phyloP scores from a whole-genome alignment of 169 alveolate species.

The Eimeria brunetti region DNA sequence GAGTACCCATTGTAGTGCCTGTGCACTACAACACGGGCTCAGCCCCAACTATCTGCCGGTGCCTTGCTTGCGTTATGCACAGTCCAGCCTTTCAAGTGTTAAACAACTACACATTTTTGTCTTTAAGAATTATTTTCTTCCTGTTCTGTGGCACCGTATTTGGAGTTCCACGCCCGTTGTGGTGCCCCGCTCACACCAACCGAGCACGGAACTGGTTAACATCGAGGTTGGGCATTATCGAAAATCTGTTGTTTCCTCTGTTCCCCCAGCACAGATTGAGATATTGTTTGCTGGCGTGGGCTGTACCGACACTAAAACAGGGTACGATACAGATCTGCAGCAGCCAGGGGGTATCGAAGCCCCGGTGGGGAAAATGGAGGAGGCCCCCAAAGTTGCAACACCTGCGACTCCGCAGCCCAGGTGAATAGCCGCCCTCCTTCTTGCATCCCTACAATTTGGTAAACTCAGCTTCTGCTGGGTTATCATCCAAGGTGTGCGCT shows the following conservation, averaged over 20 bases:
- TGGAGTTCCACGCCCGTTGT: not conserved
- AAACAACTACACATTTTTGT: not conserved
- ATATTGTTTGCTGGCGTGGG: not conserved
- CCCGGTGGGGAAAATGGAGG: slow-evolving; percentile 43
- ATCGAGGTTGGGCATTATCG: not conserved
- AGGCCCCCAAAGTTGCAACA: slow-evolving; percentile 11
- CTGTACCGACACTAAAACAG: slow-evolving; percentile 14
- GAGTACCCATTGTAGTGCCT: not conserved
- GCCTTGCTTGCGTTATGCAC: not conserved
- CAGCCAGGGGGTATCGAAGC: slow-evolving; percentile 18
- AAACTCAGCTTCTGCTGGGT: not conserved
- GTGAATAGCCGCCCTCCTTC: not conserved
- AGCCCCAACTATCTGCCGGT: not conserved
- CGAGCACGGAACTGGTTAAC: not conserved
- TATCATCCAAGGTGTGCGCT: not conserved
- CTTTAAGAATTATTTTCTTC: not conserved
- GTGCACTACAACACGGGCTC: not conserved
- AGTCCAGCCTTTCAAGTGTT: not conserved
- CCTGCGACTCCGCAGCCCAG: not conserved
- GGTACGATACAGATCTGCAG: not conserved
- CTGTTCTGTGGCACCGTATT: not conserved
- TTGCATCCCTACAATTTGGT: not conserved
- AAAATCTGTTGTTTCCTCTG: not conserved
- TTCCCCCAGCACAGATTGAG: not conserved
- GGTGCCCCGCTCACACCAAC: not conserved